Conservation (phyloP, 352 stramenopile genomes). For the Globisporangium takayamanum region DNA sequence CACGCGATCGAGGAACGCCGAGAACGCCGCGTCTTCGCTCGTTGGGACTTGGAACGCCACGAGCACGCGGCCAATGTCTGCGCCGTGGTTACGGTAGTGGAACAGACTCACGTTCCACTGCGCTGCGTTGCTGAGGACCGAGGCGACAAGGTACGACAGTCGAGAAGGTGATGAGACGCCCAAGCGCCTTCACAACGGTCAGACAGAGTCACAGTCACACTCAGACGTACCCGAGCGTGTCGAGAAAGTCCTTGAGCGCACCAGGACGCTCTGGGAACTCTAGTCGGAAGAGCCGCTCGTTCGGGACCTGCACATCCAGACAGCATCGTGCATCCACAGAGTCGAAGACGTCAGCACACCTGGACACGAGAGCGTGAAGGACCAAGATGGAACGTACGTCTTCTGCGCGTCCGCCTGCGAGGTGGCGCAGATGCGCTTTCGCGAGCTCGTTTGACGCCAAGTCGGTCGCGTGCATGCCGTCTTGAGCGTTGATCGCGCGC, state of each 20-base stretch:
- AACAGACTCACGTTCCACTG: constrained; percentile 98
- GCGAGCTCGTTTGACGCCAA: constrained; percentile 95
- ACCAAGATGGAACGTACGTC: constrained; percentile 27
- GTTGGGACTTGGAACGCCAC: constrained; percentile 93
- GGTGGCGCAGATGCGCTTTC: constrained; percentile 93
- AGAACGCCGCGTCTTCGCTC: constrained; percentile 47
- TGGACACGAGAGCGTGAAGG: too few relatives aligned
- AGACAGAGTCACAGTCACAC: not conserved
- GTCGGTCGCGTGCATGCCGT: constrained; percentile 90
- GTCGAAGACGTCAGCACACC: too few relatives aligned
- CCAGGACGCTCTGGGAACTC: constrained; percentile 94
- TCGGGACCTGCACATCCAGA: constrained; percentile 37
- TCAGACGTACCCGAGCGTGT: constrained; percentile 51
- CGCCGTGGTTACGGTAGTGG: constrained; percentile 98
- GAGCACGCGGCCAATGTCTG: constrained; percentile 96
- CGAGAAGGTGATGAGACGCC: not conserved
- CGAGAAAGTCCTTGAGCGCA: constrained; percentile 91
- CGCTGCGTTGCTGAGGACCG: constrained; percentile 12
- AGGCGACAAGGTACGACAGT: not conserved
- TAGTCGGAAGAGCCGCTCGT: constrained; percentile 95
- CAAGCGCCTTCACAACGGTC: too few relatives aligned
- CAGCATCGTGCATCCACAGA: not conserved
- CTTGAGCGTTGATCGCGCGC: constrained; percentile 47
- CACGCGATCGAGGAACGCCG: constrained; percentile 55
- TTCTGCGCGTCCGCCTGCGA: constrained; percentile 88